Evolutionary conservation across 805 yeast genomes (phyloP), one percentile per base, ranked within the genome.

Genomic region (Candida golubevii): DNA sequence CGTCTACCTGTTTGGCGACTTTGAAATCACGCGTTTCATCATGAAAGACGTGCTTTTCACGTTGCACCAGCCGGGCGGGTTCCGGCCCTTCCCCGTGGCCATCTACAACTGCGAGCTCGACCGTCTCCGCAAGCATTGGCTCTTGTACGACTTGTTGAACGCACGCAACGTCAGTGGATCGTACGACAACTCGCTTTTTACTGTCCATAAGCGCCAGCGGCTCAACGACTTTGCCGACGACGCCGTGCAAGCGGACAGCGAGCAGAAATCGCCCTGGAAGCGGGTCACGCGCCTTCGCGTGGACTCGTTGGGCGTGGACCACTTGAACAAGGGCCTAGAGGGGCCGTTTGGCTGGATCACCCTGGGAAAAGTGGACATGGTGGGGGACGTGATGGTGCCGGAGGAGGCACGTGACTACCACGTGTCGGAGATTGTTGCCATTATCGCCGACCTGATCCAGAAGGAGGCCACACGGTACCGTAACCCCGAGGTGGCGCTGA

Each of bases 311-410:
- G 83, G 81, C 58, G 77, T 93, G 33, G 96, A 91, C 54, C 98
- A 93, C 64, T 66, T 93, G 46, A 93, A 93, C 59, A 79, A 87
- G 1, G 98, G 97, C 0, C 76, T 87, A 45, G 82, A 82, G 43
- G 99, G 99, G 0, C 96, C 98, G 10, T 88, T 93, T 64, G 97
- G 98, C 7, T 93, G 99, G 99, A 91, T 93, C 44, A 81, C 88
- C 6, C 76, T 79, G 49, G 99, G 99, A 11, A 81, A 81, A 41
- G 98, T 91, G 18, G 97, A 93, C 63, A 83, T 93, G 82, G 69
- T 88, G 50, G 97, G 97, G 7, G 97, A 93, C 59, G 80, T 91
- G 13, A 79, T 83, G 75, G 81, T 89, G 2, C 95, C 96, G 0
- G 78, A 79, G 38, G 82, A 79, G 41, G 72, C 74, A 35, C 77